Percentiles rank a stretch among this genome's conserved stretches.
phyloP scores from a whole-genome alignment of 371 early-diverging fungal species.

The Circinella umbellata region DNA sequence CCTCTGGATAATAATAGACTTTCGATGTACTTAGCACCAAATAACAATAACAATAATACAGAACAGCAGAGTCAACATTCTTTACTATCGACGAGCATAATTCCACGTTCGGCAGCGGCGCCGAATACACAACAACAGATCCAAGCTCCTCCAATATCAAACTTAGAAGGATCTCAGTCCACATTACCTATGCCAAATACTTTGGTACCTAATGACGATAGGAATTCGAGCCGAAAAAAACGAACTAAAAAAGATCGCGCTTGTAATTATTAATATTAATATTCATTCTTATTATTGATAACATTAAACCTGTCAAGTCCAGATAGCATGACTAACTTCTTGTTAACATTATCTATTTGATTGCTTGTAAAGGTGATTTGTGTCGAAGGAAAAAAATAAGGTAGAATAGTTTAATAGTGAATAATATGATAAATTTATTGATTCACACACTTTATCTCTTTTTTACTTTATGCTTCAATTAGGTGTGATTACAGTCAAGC shows the following conservation, averaged over 20 bases:
- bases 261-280: not conserved
- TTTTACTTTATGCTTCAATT: too few relatives aligned
- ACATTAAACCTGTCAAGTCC: too few relatives aligned
- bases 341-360: too few relatives aligned
- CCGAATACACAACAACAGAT: not conserved
- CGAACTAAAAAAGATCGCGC: not conserved
- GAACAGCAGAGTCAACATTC: too few relatives aligned
- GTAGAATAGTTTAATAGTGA: conserved; percentile 1
- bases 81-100: not conserved
- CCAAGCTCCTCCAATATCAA: not conserved
- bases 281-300: not conserved
- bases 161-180: not conserved
- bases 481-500: conserved; percentile 25
- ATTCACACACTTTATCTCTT: not conserved
- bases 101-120: conserved; percentile 1
- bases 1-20: not conserved
- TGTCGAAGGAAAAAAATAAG: conserved; percentile 28
- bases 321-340: too few relatives aligned
- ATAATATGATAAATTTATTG: too few relatives aligned
- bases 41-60: not conserved
- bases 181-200: not conserved
- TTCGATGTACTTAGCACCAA: not conserved
- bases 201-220: not conserved
- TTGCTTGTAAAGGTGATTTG: conserved; percentile 16
- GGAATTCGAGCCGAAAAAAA: not conserved